Percentiles rank a stretch among this genome's conserved stretches.
These are phyloP conservation scores for Ceriops decandra DNA, from an alignment of 345 rosid species.

Conservation along the genomic window DNA sequence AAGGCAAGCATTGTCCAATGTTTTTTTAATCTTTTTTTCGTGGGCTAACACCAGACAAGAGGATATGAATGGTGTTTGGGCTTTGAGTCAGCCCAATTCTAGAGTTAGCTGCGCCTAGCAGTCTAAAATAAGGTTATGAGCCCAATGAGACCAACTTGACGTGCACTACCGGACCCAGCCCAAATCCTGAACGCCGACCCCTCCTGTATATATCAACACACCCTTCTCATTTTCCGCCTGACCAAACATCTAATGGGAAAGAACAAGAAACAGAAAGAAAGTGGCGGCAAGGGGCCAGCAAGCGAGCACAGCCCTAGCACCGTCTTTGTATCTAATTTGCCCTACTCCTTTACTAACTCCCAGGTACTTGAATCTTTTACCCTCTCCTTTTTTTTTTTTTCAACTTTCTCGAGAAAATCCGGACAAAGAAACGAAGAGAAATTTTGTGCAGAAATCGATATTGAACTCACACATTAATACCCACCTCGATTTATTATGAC, in stretches of 20 bases:
- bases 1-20: no score
- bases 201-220: no score
- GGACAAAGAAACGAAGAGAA: background rate
- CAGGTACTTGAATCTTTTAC: slow-evolving; percentile 42
- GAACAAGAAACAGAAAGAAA: slow-evolving; percentile 39
- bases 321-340: slow-evolving; percentile 74
- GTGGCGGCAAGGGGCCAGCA: slow-evolving; percentile 30
- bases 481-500: background rate
- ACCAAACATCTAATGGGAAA: slow-evolving; percentile 41
- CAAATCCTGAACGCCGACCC: no score
- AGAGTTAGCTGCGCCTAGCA: no score
- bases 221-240: background rate
- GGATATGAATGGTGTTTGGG: no score
- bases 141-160: no score
- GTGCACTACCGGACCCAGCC: no score
- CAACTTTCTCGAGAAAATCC: slow-evolving; percentile 1
- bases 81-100: no score
- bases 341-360: slow-evolving; percentile 76
- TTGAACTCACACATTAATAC: background rate
- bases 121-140: no score
- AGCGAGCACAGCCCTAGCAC: slow-evolving; percentile 63
- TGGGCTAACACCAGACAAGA: no score
- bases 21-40: no score
- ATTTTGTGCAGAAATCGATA: background rate
- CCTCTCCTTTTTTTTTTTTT: background rate